Percentiles rank a stretch among this genome's conserved stretches.
Conservation (phyloP, 1,284 basidiomycete genomes). For the Ceratobasidium sp. region DNA sequence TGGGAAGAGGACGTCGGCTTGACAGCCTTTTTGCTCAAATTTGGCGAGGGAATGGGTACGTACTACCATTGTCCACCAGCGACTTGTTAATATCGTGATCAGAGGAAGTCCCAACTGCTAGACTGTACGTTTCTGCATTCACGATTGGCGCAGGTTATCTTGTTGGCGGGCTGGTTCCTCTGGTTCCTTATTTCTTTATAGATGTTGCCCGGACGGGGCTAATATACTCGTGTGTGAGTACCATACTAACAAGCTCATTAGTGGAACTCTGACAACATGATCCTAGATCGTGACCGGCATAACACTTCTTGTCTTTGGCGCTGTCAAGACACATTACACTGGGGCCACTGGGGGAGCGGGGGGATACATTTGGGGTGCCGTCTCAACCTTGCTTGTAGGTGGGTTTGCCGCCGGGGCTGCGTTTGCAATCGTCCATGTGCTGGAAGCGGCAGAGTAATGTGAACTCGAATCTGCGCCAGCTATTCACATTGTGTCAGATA, state of each 20-base stretch:
- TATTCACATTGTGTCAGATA: too few species aligned
- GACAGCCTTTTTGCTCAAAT: conserved; percentile 91
- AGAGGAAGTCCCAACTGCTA: conserved; percentile 82
- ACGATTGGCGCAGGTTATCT: conserved; percentile 91
- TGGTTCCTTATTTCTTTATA: conserved; percentile 92
- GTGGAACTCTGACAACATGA: too few species aligned
- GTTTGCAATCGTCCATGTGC: conserved; percentile 79
- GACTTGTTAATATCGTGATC: conserved; percentile 26
- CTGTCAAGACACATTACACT: conserved; percentile 87
- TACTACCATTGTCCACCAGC: conserved; percentile 37
- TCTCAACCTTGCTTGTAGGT: conserved; percentile 89
- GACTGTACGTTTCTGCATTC: conserved; percentile 82
- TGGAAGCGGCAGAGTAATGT: conserved; percentile 59
- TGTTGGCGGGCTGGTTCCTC: conserved; percentile 85
- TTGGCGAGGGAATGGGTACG: conserved; percentile 85
- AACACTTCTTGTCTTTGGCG: conserved; percentile 89
- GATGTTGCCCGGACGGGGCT: conserved; percentile 64
- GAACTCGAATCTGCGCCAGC: too few species aligned
- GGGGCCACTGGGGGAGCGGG: conserved; percentile 67
- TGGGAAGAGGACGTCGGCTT: conserved; percentile 80
- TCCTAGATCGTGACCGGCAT: conserved; percentile 75
- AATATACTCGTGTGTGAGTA: conserved; percentile 64
- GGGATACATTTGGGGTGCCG: conserved; percentile 82
- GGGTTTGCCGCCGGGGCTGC: conserved; percentile 89
- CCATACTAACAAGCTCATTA: too few species aligned